Evolutionary conservation across 495 filamentous ascomycete species (phyloP), one percentile per base, ranked within the genome.

Genomic region (Neurospora cerealis): DNA sequence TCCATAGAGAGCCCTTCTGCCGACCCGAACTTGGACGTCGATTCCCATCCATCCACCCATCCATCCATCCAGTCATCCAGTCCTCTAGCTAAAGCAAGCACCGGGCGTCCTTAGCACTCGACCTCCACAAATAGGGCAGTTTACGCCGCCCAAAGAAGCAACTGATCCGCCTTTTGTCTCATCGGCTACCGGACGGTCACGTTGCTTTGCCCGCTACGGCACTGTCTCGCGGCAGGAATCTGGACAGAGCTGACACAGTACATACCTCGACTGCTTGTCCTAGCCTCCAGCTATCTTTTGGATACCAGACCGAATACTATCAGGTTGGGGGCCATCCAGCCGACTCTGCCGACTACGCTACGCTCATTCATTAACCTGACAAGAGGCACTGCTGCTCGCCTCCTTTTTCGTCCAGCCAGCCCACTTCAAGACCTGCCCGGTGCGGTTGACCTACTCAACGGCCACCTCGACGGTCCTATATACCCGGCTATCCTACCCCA

Each of bases 361-460:
- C 28, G 28, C 54, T 66, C 54, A 17, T 66, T 66, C 54, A 66
- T 66, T 34, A 66, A 34, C 28, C 28, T 66, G 54, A 66, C 54
- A 66, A 66, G 54, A 66, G 54, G 54, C 54, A 13, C 54, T 66
- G 54, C 54, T 66, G 54, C 54, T 34, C 54, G 54, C 54, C 24
- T 34, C 54, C 54, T 66, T 66, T 66, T 66, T 66, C 54, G 54
- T 66, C 54, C 54, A 66, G 54, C 54, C 54, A 66, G 54, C 54
- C 54, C 28, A 34, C 54, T 66, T 34, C 54, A 66, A 66, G 54
- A 36, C 70, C 71, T 76, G 60, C 70, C 69, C 36, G 54, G 48
- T 60, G 21, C 48, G 10, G 71, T 36, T 75, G 69, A 75, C 74
- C 72, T 77, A 72, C 75, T 73, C 76, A 76, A 73, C 75, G 74